phyloP scores from a whole-genome alignment of 1,284 basidiomycete genomes.

The Ceratobasidium theobromae region DNA sequence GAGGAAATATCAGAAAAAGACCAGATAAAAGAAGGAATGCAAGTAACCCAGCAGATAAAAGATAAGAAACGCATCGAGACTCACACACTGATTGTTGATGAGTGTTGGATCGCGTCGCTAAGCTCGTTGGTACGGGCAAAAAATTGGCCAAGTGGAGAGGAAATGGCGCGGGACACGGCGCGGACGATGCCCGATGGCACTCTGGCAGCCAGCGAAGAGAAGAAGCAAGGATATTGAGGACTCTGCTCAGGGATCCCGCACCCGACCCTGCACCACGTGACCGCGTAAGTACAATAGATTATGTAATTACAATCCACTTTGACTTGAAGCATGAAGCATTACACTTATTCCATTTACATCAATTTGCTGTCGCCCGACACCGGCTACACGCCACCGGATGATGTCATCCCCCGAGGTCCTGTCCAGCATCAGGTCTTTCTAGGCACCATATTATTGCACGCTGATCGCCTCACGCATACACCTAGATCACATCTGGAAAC shows the following conservation, averaged over 20 bases:
- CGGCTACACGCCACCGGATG: no score
- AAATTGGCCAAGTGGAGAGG: neutral
- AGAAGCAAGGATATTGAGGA: constrained; percentile 25
- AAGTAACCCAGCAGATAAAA: no score
- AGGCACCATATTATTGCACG: no score
- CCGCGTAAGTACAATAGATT: neutral
- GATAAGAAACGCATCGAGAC: neutral
- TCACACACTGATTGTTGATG: neutral
- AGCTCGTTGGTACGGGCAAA: neutral
- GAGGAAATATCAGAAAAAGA: no score
- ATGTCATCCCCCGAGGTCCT: neutral
- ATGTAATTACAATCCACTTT: no score
- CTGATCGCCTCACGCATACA: no score
- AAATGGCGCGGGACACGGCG: neutral
- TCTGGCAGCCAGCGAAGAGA: constrained; percentile 16
- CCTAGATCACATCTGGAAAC: constrained; percentile 19
- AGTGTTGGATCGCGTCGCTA: neutral
- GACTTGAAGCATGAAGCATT: no score
- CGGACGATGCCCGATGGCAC: neutral
- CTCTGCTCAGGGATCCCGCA: constrained; percentile 6
- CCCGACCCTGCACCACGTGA: constrained; percentile 25
- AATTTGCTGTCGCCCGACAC: no score
- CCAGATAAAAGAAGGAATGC: no score
- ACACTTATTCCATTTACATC: no score
- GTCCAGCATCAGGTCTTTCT: no score